These are phyloP conservation scores for Termitomyces sp. DNA, from an alignment of 768 basidiomycete genomes.

Conservation along the genomic window DNA sequence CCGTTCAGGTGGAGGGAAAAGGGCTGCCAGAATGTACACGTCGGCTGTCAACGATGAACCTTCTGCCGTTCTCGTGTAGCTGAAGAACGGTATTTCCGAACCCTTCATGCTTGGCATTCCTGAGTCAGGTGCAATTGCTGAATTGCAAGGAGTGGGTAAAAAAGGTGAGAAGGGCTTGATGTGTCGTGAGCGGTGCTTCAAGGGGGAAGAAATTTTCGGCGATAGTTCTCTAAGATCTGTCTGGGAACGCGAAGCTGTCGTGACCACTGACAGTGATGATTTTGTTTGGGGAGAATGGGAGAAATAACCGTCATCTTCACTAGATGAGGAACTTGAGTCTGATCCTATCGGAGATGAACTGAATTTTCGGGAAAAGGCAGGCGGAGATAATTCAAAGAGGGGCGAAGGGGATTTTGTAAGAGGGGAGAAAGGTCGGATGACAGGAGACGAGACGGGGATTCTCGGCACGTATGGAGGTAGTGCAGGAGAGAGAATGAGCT, in stretches of 20 bases:
- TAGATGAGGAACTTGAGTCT: conserved; percentile 21
- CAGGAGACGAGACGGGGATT: conserved; percentile 7
- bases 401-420: conserved; percentile 1
- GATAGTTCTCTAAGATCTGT: conserved; percentile 30
- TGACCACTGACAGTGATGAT: conserved; percentile 27
- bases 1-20: conserved; percentile 68
- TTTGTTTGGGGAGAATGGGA: conserved; percentile 48
- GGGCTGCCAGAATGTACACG: conserved; percentile 54
- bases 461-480: conserved; percentile 9
- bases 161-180: conserved; percentile 25
- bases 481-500: conserved; percentile 44
- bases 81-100: conserved; percentile 63
- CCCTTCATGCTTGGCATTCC: conserved; percentile 5
- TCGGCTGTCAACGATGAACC: conserved; percentile 75
- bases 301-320: conserved; percentile 54
- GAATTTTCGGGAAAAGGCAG: not conserved
- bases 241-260: conserved; percentile 36
- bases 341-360: conserved; percentile 6
- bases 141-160: conserved; percentile 12
- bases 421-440: not conserved
- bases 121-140: conserved; percentile 1
- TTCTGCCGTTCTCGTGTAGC: conserved; percentile 71
- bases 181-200: conserved; percentile 33
- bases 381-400: conserved; percentile 11
- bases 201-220: conserved; percentile 16